Base-by-base conservation (phyloP, 805 yeast genomes). In the Zygosaccharomyces lentus region DNA sequence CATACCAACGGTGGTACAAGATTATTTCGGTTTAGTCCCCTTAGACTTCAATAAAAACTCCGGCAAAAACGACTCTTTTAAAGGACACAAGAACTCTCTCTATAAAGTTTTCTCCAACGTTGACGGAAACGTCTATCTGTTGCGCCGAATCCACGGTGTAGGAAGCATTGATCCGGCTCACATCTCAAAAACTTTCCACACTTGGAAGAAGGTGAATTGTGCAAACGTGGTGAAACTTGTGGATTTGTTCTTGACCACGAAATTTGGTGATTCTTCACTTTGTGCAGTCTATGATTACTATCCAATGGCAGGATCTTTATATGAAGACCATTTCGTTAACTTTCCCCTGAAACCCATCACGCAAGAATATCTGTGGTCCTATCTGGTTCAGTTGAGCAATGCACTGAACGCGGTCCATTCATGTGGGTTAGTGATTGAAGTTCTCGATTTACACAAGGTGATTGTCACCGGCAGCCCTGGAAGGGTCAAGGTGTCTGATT, bases 221-320 rank as follows among this genome's bases (percentile, higher is more conserved):
- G 41, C 87, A 2, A 82, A 83, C 55, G 69, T 87, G 17, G 86
- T 85, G 1, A 73, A 76, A 34, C 67, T 88, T 5, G 75, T 78
- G 35, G 96, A 90, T 61, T 88, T 93, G 6, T 91, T 93, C 64
- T 83, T 96, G 1, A 81, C 91, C 5, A 77, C 88, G 46, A 84
- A 88, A 4, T 93, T 93, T 69, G 91, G 87, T 36, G 93, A 86
- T 55, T 73, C 75, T 39, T 81, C 93, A 1, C 72, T 93, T 46
- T 75, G 88, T 34, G 70, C 89, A 36, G 83, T 86, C 4, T 87
- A 88, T 66, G 97, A 91, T 59, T 93, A 80, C 63, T 86, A 76
- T 64, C 97, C 99, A 19, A 71, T 80, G 49, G 76, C 95, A 1
- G 70, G 70, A 45, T 85, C 95, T 1, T 68, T 91, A 39, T 69